These are phyloP conservation scores for Suillus sp. DNA, from an alignment of 768 basidiomycete genomes.

Conservation along the genomic window DNA sequence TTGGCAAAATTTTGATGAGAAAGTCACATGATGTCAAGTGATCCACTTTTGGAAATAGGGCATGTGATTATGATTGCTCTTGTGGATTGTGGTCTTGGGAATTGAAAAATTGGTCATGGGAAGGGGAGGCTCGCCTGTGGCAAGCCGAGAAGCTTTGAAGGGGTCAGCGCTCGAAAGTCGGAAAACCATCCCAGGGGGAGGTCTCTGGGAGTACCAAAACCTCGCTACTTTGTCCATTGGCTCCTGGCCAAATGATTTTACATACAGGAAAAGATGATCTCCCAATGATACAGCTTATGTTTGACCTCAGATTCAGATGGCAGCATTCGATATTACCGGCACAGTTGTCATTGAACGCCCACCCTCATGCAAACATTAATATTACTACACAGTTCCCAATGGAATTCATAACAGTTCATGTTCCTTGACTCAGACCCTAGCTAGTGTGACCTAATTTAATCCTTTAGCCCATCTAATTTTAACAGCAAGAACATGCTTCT, in stretches of 20 bases:
- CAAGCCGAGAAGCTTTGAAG: not conserved
- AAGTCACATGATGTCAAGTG: no score
- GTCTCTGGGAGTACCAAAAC: not conserved
- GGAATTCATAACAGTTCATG: not conserved
- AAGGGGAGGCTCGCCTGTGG: not conserved
- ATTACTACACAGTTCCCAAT: not conserved
- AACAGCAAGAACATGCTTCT: not conserved
- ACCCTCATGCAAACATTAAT: not conserved
- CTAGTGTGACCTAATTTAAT: not conserved
- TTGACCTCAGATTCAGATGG: not conserved
- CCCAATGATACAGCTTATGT: not conserved
- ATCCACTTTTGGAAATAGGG: no score
- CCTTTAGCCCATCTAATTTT: not conserved
- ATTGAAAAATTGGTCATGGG: slow-evolving; percentile 8
- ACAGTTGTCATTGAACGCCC: not conserved
- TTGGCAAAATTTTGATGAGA: no score
- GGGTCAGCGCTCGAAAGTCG: not conserved
- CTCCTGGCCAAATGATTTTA: not conserved
- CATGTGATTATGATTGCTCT: no score
- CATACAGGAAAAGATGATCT: not conserved
- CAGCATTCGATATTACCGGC: not conserved
- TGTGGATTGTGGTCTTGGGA: no score
- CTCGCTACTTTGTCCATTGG: not conserved
- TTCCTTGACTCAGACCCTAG: not conserved
- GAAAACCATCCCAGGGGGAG: slow-evolving; percentile 3